A percentile compares a stretch with the other conserved stretches of the same genome.
phyloP scores from a whole-genome alignment of 805 yeast genomes.

The Myxozyma melibiosi region DNA sequence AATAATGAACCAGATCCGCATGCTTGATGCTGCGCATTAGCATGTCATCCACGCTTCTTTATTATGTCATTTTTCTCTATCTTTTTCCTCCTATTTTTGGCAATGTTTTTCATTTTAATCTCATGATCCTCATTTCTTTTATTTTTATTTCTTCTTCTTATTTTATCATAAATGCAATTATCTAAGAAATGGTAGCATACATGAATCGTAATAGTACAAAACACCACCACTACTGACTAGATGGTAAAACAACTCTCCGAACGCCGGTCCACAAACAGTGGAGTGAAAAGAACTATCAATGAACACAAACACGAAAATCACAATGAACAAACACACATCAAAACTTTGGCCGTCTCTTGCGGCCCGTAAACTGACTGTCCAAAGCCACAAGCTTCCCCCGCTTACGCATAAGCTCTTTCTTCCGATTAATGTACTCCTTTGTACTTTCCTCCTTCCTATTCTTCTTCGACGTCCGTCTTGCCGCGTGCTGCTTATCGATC shows the following conservation, averaged over 20 bases:
- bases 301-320: not conserved
- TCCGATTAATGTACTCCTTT: constrained; percentile 81
- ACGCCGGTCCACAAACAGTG: not conserved
- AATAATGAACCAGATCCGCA: not conserved
- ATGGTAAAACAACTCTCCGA: not conserved
- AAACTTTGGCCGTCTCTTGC: constrained; percentile 72
- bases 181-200: not conserved
- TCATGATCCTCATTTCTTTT: too few relatives aligned
- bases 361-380: constrained; percentile 90
- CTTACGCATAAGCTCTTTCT: constrained; percentile 89
- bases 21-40: constrained; percentile 13
- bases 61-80: not conserved
- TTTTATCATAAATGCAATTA: not conserved
- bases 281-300: not conserved
- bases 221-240: not conserved
- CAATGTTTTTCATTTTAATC: not conserved
- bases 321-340: constrained; percentile 36
- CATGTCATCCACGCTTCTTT: not conserved
- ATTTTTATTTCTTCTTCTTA: too few relatives aligned
- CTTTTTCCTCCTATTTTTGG: not conserved
- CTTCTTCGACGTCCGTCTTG: constrained; percentile 42
- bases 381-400: constrained; percentile 85
- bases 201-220: not conserved
- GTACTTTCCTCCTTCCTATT: constrained; percentile 65
- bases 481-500: constrained; percentile 57